Evolutionary conservation across 2,329 filamentous ascomycete species (phyloP).

Genomic region (Sarocladium oryzae): DNA sequence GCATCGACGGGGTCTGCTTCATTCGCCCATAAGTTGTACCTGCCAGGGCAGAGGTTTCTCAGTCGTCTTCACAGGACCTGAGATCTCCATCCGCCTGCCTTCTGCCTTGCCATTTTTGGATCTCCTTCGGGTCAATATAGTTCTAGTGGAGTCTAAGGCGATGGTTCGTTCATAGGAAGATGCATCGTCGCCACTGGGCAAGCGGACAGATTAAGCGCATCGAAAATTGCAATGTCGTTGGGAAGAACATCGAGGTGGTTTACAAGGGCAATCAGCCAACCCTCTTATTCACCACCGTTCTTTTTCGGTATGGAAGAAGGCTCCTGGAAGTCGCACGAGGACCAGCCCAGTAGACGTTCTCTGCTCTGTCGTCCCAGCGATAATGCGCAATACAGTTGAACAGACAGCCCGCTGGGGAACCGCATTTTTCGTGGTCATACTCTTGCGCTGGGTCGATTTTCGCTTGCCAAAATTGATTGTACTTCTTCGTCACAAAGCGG

Average conservation of each 20-base stretch:
- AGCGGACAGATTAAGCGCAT: background rate
- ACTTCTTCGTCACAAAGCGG: conserved; percentile 2
- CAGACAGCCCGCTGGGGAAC: background rate
- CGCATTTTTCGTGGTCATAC: background rate
- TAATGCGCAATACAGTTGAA: conserved; percentile 1
- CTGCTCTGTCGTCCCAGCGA: background rate
- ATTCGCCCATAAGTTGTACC: background rate
- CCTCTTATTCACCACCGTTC: background rate
- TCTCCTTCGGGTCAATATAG: background rate
- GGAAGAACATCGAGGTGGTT: background rate
- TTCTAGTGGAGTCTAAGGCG: background rate
- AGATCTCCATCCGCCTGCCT: background rate
- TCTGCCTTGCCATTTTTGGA: background rate
- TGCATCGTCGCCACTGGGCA: background rate
- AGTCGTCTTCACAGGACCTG: background rate
- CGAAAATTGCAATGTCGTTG: conserved; percentile 3
- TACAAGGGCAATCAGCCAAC: background rate
- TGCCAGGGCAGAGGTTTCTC: conserved; percentile 1
- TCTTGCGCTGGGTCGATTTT: background rate
- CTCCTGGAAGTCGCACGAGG: conserved; percentile 1
- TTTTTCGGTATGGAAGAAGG: background rate
- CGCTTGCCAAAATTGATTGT: conserved; percentile 5
- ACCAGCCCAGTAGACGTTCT: background rate
- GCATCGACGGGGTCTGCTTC: too few relatives aligned
- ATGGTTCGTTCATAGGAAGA: background rate